Conservation (phyloP, 1,284 basidiomycete genomes). For the Trichosporon sp. region DNA sequence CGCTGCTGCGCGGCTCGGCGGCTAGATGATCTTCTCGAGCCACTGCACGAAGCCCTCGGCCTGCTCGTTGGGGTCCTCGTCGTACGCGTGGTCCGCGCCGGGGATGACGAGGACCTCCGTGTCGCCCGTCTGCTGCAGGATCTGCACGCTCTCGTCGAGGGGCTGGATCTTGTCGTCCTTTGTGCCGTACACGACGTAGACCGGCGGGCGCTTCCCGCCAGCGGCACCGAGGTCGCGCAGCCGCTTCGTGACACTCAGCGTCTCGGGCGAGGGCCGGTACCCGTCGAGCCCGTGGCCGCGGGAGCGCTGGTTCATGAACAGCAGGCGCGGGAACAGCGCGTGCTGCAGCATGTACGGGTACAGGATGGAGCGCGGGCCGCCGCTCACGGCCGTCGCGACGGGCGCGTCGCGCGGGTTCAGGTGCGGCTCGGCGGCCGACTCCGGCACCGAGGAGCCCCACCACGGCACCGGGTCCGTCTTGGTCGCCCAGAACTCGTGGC, state of each 20-base stretch:
- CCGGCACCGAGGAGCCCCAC: constrained; percentile 34
- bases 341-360: constrained; percentile 50
- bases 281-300: constrained; percentile 36
- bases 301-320: constrained; percentile 41
- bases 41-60: constrained; percentile 37
- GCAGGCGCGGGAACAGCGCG: constrained; percentile 39
- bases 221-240: constrained; percentile 18
- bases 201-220: constrained; percentile 17
- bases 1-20: not conserved
- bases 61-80: constrained; percentile 40
- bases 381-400: constrained; percentile 32
- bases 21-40: constrained; percentile 24
- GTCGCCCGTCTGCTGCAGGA: constrained; percentile 20
- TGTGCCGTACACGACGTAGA: constrained; percentile 38
- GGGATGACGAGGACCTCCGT: constrained; percentile 28
- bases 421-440: constrained; percentile 40
- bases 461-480: constrained; percentile 45
- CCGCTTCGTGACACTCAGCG: constrained; percentile 37
- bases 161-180: constrained; percentile 42
- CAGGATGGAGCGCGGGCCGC: constrained; percentile 42
- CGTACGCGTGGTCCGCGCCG: constrained; percentile 40
- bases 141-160: constrained; percentile 34
- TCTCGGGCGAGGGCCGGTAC: constrained; percentile 34
- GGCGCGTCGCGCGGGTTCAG: constrained; percentile 40
- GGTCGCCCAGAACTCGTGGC: constrained; percentile 45